Evolutionary conservation across 805 yeast genomes (phyloP).

Genomic region (Candida odintsovae): DNA sequence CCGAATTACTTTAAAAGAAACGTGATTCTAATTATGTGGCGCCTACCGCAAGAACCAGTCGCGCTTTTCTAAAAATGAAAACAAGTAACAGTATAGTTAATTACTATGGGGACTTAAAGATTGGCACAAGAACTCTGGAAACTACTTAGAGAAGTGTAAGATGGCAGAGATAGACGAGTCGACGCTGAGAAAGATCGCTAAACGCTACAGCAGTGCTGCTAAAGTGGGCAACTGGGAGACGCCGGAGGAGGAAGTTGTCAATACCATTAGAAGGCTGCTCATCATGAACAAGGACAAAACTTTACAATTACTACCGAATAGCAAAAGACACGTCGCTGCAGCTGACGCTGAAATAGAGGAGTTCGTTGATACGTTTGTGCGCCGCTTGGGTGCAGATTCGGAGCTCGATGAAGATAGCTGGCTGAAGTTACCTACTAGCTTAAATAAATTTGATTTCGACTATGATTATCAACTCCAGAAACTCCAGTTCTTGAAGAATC

Average conservation of each 20-base stretch:
- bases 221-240: constrained; percentile 14
- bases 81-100: no score
- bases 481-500: constrained; percentile 9
- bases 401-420: neutral
- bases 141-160: no score
- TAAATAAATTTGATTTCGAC: constrained; percentile 14
- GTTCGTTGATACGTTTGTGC: constrained; percentile 10
- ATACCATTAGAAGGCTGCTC: constrained; percentile 9
- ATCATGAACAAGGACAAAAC: constrained; percentile 13
- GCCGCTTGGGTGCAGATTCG: neutral
- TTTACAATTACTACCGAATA: constrained; percentile 7
- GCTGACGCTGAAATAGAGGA: constrained; percentile 5
- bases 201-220: constrained; percentile 8
- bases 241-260: constrained; percentile 4
- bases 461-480: constrained; percentile 17
- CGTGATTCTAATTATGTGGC: neutral
- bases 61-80: no score
- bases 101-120: no score
- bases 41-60: neutral
- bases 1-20: no score
- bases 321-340: neutral
- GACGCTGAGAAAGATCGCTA: constrained; percentile 13
- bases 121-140: no score
- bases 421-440: constrained; percentile 12
- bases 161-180: constrained; percentile 7